Base-by-base conservation (phyloP, 2,329 filamentous ascomycete genomes). In the Domatiomyces catenatus region DNA sequence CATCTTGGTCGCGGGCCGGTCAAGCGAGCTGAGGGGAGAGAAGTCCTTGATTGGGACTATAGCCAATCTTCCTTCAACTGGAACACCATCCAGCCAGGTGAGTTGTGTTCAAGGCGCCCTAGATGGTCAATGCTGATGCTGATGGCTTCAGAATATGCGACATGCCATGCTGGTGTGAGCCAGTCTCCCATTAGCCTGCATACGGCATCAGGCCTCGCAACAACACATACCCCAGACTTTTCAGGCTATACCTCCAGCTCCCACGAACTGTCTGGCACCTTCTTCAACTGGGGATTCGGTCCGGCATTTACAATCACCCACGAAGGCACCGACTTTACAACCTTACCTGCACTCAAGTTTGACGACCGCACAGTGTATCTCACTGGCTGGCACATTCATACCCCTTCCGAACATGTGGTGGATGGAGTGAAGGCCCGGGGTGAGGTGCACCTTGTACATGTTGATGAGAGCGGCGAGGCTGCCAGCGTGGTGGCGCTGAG, bases 221-320 rank as follows among this genome's bases (percentile, higher is more conserved):
- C 59, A 18, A 63, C 61, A 22, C 71, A 73, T 57, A 60, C 60
- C 1, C 65, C 69, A 3, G 58, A 46, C 15, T 74, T 75, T 61
- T 63, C 45, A 5, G 56, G 68, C 55, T 73, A 72, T 59, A 51
- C 53, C 12, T 49, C 54, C 3, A 12, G 8, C 28, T 10, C 28
- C 10, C 28, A 36, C 10, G 28, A 36, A 36, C 8, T 36, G 7
- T 36, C 28, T 8, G 72, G 72, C 1, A 64, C 64, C 46, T 66
- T 72, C 51, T 67, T 64, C 63, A 75, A 75, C 56, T 74, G 71
- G 69, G 68, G 69, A 18, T 73, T 73, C 51, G 72, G 73, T 3
- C 68, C 70, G 0, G 67, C 69, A 1, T 73, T 71, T 54, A 68
- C 64, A 4, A 54, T 71, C 42, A 54, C 62, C 10, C 63, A 68